A percentile compares a stretch with the other conserved stretches of the same genome.
These are phyloP conservation scores for Rhypophila decipiens DNA, from an alignment of 495 filamentous ascomycete genomes.

Conservation along the genomic window DNA sequence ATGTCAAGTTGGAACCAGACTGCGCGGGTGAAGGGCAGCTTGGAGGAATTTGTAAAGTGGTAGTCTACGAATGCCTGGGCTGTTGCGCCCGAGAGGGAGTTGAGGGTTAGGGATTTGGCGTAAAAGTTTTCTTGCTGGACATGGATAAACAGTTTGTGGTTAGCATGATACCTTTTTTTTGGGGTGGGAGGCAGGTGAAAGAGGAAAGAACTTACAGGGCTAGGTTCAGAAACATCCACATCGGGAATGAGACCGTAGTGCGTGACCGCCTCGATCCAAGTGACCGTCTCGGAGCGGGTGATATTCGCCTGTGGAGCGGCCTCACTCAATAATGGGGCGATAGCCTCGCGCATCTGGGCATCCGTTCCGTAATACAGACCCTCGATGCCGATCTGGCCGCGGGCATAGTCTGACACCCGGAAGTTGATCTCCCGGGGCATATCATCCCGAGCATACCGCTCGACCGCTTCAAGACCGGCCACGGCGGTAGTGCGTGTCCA, in stretches of 20 bases:
- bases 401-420: constrained; percentile 32
- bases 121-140: constrained; percentile 42
- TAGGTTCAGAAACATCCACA: constrained; percentile 35
- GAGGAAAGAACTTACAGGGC: too few species aligned
- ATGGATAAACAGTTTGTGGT: too few species aligned
- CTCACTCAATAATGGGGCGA: constrained; percentile 30
- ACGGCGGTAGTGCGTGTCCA: constrained; percentile 20
- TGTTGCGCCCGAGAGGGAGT: constrained; percentile 24
- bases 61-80: constrained; percentile 33
- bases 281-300: constrained; percentile 27
- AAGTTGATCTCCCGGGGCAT: constrained; percentile 41
- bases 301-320: constrained; percentile 20
- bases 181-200: too few species aligned
- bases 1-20: constrained; percentile 41
- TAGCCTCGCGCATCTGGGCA: constrained; percentile 24
- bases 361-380: constrained; percentile 35
- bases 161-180: too few species aligned
- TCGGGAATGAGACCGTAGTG: constrained; percentile 34
- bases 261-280: constrained; percentile 34
- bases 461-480: constrained; percentile 24
- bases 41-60: constrained; percentile 32
- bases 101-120: constrained; percentile 36
- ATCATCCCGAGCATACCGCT: constrained; percentile 23
- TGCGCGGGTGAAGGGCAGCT: constrained; percentile 26
- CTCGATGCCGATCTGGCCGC: constrained; percentile 33